These are phyloP conservation scores for Mycena galopus DNA, from an alignment of 768 basidiomycete genomes.

Conservation along the genomic window DNA sequence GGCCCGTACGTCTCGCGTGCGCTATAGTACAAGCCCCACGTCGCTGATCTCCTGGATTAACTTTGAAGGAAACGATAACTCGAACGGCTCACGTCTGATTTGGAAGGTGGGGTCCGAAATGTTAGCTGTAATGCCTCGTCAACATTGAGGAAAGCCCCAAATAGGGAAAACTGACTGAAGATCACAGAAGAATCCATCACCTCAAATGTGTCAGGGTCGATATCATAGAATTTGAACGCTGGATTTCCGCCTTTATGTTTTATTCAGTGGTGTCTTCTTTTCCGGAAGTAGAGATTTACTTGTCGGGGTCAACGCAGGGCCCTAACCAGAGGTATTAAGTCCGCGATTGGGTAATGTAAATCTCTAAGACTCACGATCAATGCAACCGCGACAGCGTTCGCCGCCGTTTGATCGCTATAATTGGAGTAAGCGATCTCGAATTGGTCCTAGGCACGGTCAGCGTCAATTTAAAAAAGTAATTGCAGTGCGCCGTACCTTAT, in stretches of 20 bases:
- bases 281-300: constrained; percentile 40
- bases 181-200: constrained; percentile 52
- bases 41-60: not conserved
- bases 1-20: constrained; percentile 51
- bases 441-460: constrained; percentile 46
- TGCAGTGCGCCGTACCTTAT: constrained; percentile 42
- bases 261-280: not conserved
- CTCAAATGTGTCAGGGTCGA: constrained; percentile 58
- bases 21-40: constrained; percentile 37
- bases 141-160: no score
- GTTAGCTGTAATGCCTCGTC: constrained; percentile 37
- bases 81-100: constrained; percentile 15
- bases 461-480: no score
- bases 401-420: constrained; percentile 47
- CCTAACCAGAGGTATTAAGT: constrained; percentile 10
- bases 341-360: not conserved
- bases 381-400: constrained; percentile 47
- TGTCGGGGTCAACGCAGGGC: constrained; percentile 55
- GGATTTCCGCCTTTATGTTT: constrained; percentile 48
- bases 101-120: constrained; percentile 46
- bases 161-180: constrained; percentile 43
- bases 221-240: constrained; percentile 55
- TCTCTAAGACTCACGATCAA: constrained; percentile 39
- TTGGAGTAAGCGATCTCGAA: constrained; percentile 57
- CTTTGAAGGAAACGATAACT: not conserved